Evolutionary conservation across 805 yeast species (phyloP).

Genomic region (Starmerella geochares): DNA sequence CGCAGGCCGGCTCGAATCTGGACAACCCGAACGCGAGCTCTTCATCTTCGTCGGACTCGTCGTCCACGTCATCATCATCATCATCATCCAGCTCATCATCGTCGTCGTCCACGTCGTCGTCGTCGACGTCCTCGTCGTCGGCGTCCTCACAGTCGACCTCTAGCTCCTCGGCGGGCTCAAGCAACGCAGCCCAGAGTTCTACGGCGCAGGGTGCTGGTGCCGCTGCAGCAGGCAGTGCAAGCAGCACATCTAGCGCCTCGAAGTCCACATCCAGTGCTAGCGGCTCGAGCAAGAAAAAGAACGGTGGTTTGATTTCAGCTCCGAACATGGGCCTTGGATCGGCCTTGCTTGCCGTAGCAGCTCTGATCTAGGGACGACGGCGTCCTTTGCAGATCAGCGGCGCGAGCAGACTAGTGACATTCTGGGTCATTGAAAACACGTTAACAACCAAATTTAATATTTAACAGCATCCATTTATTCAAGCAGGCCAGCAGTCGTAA

Average conservation of each 20-base stretch:
- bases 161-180: neutral
- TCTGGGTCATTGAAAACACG: no score
- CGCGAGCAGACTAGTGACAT: no score
- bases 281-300: slow-evolving; percentile 4
- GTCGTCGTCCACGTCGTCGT: slow-evolving; percentile 5
- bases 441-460: neutral
- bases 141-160: slow-evolving; percentile 1
- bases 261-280: neutral
- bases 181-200: neutral
- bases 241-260: slow-evolving; percentile 7
- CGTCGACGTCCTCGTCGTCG: slow-evolving; percentile 2
- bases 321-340: neutral
- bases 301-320: neutral
- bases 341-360: neutral
- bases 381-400: no score
- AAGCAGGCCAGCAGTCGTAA: no score
- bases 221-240: neutral
- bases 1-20: slow-evolving; percentile 33
- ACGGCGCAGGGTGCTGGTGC: neutral
- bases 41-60: slow-evolving; percentile 12
- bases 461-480: neutral
- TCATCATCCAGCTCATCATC: slow-evolving; percentile 10
- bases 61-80: slow-evolving; percentile 8
- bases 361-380: neutral
- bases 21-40: slow-evolving; percentile 19